A percentile compares a stretch with the other conserved stretches of the same genome.
phyloP scores from a whole-genome alignment of 208 protist genomes.

The Leishmania lainsoni region DNA sequence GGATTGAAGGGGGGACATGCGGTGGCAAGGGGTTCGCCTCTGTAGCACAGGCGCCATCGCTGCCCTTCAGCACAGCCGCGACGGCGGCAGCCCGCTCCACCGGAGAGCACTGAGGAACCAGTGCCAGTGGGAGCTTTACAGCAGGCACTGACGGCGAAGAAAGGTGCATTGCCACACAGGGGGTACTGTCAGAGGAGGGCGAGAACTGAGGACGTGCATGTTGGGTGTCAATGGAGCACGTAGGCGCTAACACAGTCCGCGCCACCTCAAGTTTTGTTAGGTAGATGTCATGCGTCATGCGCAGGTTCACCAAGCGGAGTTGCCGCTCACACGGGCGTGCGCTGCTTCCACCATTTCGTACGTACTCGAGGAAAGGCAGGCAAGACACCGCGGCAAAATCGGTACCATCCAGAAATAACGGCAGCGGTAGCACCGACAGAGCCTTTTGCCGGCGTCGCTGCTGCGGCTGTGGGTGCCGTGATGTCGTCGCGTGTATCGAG shows the following conservation, averaged over 20 bases:
- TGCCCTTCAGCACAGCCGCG: neutral
- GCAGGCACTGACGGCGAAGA: neutral
- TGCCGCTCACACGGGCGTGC: constrained; percentile 1
- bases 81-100: constrained; percentile 12
- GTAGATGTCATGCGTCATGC: constrained; percentile 14
- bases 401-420: constrained; percentile 21
- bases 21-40: neutral
- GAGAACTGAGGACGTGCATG: neutral
- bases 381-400: constrained; percentile 3
- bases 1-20: neutral
- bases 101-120: constrained; percentile 14
- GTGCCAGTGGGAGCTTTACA: constrained; percentile 5
- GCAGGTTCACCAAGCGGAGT: constrained; percentile 15
- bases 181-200: neutral
- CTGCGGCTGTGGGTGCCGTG: neutral
- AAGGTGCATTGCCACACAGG: neutral
- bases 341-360: neutral
- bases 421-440: constrained; percentile 1
- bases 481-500: neutral
- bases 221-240: neutral
- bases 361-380: constrained; percentile 17
- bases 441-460: neutral
- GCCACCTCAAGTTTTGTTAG: constrained; percentile 14
- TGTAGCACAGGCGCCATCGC: neutral
- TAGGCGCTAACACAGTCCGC: neutral